Evolutionary conservation across 495 filamentous ascomycete genomes (phyloP).

Genomic region (Aeminium ludgeri): DNA sequence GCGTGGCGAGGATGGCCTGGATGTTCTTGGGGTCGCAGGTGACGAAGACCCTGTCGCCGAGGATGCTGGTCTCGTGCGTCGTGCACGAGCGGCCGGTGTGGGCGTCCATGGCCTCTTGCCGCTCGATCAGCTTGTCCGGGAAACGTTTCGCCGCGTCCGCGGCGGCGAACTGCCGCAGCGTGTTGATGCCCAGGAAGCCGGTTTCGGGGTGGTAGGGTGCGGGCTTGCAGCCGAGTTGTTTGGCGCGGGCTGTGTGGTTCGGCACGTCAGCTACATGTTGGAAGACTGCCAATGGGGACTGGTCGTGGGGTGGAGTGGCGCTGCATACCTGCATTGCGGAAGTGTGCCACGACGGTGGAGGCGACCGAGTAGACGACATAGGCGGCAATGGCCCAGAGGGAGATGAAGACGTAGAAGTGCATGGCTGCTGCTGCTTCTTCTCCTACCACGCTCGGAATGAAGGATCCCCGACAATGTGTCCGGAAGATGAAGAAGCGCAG

Average conservation of each 20-base stretch:
- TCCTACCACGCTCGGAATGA: neutral
- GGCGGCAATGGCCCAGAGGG: no score
- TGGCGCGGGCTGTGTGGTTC: constrained; percentile 7
- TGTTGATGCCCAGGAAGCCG: constrained; percentile 15
- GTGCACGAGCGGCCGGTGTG: constrained; percentile 2
- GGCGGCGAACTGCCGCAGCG: constrained; percentile 8
- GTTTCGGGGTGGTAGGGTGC: constrained; percentile 1
- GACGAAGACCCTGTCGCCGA: constrained; percentile 23
- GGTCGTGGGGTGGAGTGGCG: neutral
- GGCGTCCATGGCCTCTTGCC: constrained; percentile 7
- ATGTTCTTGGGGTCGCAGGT: constrained; percentile 73
- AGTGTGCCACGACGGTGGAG: no score
- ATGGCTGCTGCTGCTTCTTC: no score
- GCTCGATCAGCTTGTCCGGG: constrained; percentile 12
- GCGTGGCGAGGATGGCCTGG: constrained; percentile 65
- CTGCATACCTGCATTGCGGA: neutral
- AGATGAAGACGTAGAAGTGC: no score
- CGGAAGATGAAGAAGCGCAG: no score
- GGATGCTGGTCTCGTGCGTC: constrained; percentile 4
- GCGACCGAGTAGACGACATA: no score
- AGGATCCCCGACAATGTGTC: no score
- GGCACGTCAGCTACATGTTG: neutral
- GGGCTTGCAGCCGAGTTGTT: constrained; percentile 15
- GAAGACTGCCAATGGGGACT: neutral
- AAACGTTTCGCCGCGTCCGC: constrained; percentile 16